These are phyloP conservation scores for Asterochloris erici DNA, from an alignment of 139 green algal species.

Conservation along the genomic window DNA sequence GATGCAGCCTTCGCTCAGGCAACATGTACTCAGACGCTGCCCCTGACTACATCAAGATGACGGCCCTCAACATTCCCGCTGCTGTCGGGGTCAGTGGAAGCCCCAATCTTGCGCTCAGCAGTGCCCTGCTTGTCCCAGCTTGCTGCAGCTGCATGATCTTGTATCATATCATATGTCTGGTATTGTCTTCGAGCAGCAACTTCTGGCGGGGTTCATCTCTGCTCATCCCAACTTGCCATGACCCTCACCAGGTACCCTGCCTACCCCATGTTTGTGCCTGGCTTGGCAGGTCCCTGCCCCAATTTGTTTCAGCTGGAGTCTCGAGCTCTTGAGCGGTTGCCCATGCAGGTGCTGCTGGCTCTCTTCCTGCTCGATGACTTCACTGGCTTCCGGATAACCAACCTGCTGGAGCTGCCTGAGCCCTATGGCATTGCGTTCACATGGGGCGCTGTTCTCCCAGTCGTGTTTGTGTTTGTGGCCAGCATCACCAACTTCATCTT, in stretches of 20 bases:
- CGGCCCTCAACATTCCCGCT: conserved; percentile 80
- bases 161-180: too few species aligned
- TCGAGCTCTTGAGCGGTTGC: too few species aligned
- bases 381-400: conserved; percentile 78
- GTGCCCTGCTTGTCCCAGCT: background rate
- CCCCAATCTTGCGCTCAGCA: background rate
- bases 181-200: background rate
- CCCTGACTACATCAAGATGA: conserved; percentile 83
- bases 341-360: conserved; percentile 51
- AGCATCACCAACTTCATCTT: conserved; percentile 81
- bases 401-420: conserved; percentile 73
- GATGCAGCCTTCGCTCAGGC: conserved; percentile 73
- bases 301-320: too few species aligned
- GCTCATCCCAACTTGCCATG: too few species aligned
- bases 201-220: background rate
- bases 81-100: conserved; percentile 42
- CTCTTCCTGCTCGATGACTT: conserved; percentile 85
- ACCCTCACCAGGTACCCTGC: too few species aligned
- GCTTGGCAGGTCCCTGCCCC: too few species aligned
- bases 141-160: too few species aligned
- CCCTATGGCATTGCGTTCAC: conserved; percentile 75
- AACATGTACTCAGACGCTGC: conserved; percentile 71
- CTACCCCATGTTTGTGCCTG: too few species aligned
- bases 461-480: conserved; percentile 72
- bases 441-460: conserved; percentile 82